Evolutionary conservation across 148 eudicot genomes (phyloP), one percentile per base, ranked within the genome.

Genomic region (Camellia sinensis): DNA sequence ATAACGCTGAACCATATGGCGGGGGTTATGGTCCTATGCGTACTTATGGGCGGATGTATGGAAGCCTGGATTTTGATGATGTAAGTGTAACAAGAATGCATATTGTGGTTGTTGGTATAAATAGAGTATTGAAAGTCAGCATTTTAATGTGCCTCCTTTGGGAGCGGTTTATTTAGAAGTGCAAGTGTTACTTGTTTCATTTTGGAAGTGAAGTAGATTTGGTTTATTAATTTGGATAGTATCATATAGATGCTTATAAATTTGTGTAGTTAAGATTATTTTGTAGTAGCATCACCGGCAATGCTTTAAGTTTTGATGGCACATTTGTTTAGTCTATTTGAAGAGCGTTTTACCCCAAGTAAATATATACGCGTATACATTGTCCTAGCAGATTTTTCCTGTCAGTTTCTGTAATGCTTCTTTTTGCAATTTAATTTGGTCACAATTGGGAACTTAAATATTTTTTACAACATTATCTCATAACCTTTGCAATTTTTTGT

Each of bases 21-120:
- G 83, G 89, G 73, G 94, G 90, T 80, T 95, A 84, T 74, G 89
- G 95, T 70, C 98, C 98, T 7, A 84, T 94, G 86, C 98, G 98
- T n/a, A 50, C 85, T 29, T 93, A 94, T 81, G 94, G 97, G 45
- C 89, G 98, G 53, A 94, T 94, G 95, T 94, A 91, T 73, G 90
- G 90, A 64, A 85, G 86, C 86, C 79, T 89, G 78, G 98, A 91
- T 80, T 97, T 71, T 70, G 98, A 94, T 78, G 92, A 97, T 76
- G 99, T 94, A 78, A 97, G 99, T 91, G 67, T 54, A 21, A 52
- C 3, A 46, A 17, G 21, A 52, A 6, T 9, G 57, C 2, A 66
- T 11, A 66, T 13, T 12, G n/a, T 54, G 3, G 4, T 43, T 45
- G 43, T 45, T 64, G 13, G 5, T 17, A 45, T 17, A 60, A 13